Evolutionary conservation across 2,329 filamentous ascomycete species (phyloP).

Genomic region (Phyllosticta citribraziliensis): DNA sequence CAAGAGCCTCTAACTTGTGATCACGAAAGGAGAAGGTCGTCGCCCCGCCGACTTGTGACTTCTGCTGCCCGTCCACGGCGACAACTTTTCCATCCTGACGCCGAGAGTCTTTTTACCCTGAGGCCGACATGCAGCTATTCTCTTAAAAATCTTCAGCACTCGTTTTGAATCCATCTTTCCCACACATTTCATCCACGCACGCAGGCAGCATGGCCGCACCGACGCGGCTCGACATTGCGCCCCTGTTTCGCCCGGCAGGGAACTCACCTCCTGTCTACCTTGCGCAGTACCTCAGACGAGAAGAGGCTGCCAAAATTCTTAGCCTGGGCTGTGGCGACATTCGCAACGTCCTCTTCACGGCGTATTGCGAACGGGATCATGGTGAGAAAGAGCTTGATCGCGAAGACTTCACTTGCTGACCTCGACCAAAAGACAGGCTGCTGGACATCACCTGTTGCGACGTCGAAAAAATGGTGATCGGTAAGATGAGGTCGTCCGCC

Average conservation of each 20-base stretch:
- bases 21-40: too few species aligned
- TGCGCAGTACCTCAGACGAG: constrained; percentile 39
- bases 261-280: constrained; percentile 45
- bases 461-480: constrained; percentile 39
- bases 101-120: too few species aligned
- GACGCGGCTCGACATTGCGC: not conserved
- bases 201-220: not conserved
- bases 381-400: not conserved
- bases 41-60: too few species aligned
- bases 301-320: constrained; percentile 41
- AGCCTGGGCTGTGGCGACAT: constrained; percentile 48
- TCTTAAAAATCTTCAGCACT: too few species aligned
- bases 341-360: constrained; percentile 47
- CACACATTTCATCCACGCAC: too few species aligned
- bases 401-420: not conserved
- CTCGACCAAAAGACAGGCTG: not conserved
- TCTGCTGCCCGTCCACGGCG: too few species aligned
- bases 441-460: constrained; percentile 51
- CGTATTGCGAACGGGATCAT: not conserved
- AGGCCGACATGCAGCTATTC: too few species aligned
- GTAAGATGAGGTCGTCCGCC: constrained; percentile 25
- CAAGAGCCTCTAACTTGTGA: too few species aligned
- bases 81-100: too few species aligned
- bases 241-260: constrained; percentile 30
- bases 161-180: too few species aligned